Evolutionary conservation across 176 grass and related monocot genomes (phyloP), one percentile per base, ranked within the genome.

Genomic region (Oryza coarctata): DNA sequence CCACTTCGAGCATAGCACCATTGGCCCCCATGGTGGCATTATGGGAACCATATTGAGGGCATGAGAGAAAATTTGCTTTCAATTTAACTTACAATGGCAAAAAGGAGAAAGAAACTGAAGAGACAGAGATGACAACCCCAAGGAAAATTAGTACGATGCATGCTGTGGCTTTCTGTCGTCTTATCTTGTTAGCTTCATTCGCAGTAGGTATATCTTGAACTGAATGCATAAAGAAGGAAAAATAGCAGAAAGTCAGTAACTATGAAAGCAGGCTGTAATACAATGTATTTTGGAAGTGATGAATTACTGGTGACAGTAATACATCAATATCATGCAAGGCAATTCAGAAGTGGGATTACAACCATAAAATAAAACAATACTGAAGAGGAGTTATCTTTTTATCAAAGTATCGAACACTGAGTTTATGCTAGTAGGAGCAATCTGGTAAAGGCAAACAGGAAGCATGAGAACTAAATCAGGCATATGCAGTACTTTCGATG

Each of bases 81-180:
- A 73, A 22, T 34, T 47, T 76, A 44, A 88, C 94, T 94, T 88
- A 97, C 94, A 76, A 62, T n/a, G 94, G 85, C 7, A 94, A 77
- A 75, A 84, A 84, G 78, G 68, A 30, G 22, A 88, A 43, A 85
- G 92, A 97, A 83, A 83, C 86, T 6, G 80, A 80, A 71, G 73
- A 90, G 27, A 89, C 62, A 32, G 89, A 80, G 50, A 78, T 80
- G 27, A 92, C 28, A 81, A 79, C 84, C 66, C 88, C 95, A 36
- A 85, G 9, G 26, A 81, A 94, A 64, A 87, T 68, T 45, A 86
- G 68, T 33, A 83, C 8, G 83, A 94, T 94, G 77, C 68, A 91
- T 84, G 49, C 43, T 68, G 73, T 86, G 34, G 88, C 90, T 83
- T 89, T 94, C 50, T 73, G 87, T 32, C 84, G 84, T 84, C 95